phyloP scores from a whole-genome alignment of 257 asterid species.

The Hygrophila difformis region DNA sequence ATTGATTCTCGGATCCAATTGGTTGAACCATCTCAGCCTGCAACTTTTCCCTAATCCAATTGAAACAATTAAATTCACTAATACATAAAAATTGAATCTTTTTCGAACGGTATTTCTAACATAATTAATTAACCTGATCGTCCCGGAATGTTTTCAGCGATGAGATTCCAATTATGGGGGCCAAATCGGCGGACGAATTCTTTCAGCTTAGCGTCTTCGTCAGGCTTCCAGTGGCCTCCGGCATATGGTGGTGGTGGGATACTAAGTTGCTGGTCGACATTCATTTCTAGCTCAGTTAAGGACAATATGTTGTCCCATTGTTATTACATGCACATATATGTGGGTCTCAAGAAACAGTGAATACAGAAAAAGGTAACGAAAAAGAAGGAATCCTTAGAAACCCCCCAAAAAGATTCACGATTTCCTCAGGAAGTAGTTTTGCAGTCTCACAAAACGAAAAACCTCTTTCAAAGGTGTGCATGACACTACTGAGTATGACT shows the following conservation, averaged over 20 bases:
- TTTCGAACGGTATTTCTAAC: too few relatives aligned
- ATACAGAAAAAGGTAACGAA: too few relatives aligned
- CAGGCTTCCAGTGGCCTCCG: slow-evolving; percentile 32
- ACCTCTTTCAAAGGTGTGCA: too few relatives aligned
- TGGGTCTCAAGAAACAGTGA: too few relatives aligned
- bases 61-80: not conserved
- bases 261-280: not conserved
- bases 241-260: slow-evolving; percentile 7
- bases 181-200: slow-evolving; percentile 23
- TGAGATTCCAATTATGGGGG: slow-evolving; percentile 33
- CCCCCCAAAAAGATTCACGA: too few relatives aligned
- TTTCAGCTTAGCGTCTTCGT: slow-evolving; percentile 28
- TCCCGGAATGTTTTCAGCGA: slow-evolving; percentile 25
- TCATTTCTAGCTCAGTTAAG: not conserved
- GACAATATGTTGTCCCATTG: not conserved
- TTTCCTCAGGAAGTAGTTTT: too few relatives aligned
- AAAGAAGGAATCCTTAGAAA: too few relatives aligned
- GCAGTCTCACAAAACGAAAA: too few relatives aligned
- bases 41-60: slow-evolving; percentile 22
- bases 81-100: not conserved
- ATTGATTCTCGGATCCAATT: slow-evolving; percentile 30
- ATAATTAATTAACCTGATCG: slow-evolving; percentile 26
- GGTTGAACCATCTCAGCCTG: slow-evolving; percentile 33
- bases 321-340: too few relatives aligned
- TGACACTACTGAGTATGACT: not conserved